phyloP scores from a whole-genome alignment of 2,329 filamentous ascomycete species.

The Chaetomium strumarium region DNA sequence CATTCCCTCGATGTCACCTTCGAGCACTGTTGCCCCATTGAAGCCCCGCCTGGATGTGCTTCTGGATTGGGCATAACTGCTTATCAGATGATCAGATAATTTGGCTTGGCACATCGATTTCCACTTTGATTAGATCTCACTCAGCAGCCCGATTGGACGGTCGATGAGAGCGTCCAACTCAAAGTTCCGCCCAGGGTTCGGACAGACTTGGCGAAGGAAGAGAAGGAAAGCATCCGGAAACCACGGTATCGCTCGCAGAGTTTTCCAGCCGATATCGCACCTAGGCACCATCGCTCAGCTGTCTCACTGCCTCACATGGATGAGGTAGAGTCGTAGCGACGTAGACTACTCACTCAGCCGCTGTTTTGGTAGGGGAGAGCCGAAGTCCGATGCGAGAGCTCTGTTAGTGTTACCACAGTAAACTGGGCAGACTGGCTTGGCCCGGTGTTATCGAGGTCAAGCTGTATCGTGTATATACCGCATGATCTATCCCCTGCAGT shows the following conservation, averaged over 20 bases:
- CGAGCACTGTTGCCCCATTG: background rate
- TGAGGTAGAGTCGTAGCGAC: too few species aligned
- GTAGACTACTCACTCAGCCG: too few species aligned
- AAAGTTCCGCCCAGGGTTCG: background rate
- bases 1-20: background rate
- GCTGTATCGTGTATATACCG: too few species aligned
- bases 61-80: background rate
- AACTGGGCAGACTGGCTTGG: too few species aligned
- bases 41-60: background rate
- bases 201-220: too few species aligned
- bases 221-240: background rate
- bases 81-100: constrained; percentile 24
- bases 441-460: too few species aligned
- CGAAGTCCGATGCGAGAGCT: too few species aligned
- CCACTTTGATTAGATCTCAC: constrained; percentile 11
- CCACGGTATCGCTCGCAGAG: background rate
- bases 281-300: too few species aligned
- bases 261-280: background rate
- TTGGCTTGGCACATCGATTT: constrained; percentile 8
- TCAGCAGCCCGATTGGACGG: constrained; percentile 2
- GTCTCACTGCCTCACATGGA: too few species aligned
- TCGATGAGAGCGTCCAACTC: background rate
- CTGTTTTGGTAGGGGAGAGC: background rate
- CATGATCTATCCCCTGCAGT: too few species aligned
- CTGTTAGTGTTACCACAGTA: too few species aligned